phyloP scores from a whole-genome alignment of 257 asterid species.

The Haberlea rhodopensis region DNA sequence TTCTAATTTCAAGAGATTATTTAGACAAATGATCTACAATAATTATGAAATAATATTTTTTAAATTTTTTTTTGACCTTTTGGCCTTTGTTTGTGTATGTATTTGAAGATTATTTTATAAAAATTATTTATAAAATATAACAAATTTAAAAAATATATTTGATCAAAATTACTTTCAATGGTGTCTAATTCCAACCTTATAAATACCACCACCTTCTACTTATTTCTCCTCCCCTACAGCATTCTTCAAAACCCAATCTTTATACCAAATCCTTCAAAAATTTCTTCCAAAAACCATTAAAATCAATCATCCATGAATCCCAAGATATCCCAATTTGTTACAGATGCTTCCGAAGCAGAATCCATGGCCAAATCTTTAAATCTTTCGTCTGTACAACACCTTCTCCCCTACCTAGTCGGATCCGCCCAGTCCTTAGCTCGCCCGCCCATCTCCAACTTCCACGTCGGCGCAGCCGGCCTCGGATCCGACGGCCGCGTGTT shows the following conservation, averaged over 20 bases:
- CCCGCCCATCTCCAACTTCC: constrained; percentile 76
- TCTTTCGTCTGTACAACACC: constrained; percentile 64
- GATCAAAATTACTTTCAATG: too few relatives aligned
- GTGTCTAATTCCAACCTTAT: too few relatives aligned
- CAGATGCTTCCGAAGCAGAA: constrained; percentile 59
- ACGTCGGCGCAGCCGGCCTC: constrained; percentile 81
- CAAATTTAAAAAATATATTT: too few relatives aligned
- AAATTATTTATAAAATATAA: too few relatives aligned
- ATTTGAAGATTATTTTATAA: too few relatives aligned
- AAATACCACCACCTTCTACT: neutral
- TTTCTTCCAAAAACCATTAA: neutral
- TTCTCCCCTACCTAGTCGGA: constrained; percentile 60
- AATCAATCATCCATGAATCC: constrained; percentile 26
- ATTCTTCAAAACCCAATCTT: neutral
- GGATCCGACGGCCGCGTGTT: constrained; percentile 84
- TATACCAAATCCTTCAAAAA: neutral
- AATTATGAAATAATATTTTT: too few relatives aligned
- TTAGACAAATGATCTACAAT: too few relatives aligned
- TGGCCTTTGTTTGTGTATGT: too few relatives aligned
- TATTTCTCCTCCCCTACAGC: too few relatives aligned
- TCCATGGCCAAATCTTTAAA: constrained; percentile 49
- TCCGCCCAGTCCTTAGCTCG: constrained; percentile 69
- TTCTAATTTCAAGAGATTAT: too few relatives aligned
- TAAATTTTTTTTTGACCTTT: too few relatives aligned
- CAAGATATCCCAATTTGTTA: constrained; percentile 44